Base-by-base conservation (phyloP, 176 grass and related monocot genomes). In the Melocanna baccifera region DNA sequence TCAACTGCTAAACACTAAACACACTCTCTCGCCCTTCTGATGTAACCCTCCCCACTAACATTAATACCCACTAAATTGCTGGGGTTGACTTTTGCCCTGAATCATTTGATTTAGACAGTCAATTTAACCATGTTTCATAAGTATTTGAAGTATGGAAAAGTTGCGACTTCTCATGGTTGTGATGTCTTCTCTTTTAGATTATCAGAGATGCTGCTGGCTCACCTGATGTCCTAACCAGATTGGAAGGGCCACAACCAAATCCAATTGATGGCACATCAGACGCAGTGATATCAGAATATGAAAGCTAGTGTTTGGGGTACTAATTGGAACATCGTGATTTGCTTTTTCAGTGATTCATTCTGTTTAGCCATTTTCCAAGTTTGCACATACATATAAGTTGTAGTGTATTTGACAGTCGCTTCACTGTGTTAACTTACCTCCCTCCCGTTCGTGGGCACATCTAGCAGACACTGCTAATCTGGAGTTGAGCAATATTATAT, bases 191-290 rank as follows among this genome's bases (percentile, higher is more conserved):
- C 43, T 71, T 90, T 55, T 55, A 98, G 95, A 98, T 98, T 76
- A 90, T 91, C 71, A 93, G 95, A 87, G 93, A 98, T 84, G 88
- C 92, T 51, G 82, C 83, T 72, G 95, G 95, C 85, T 89, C 92
- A 69, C 95, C 95, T 59, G 95, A 98, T 85, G 92, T 98, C 79
- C 88, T 98, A 62, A 98, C 92, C 56, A 95, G 86, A 77, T 73
- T 95, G 58, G 92, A 95, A 82, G 89, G 91, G 19, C 88, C 79
- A 36, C 81, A 81, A 7, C 70, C 86, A 40, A 73, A 43, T 25
- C 51, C 77, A 81, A 29, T 78, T 41, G 72, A 90, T 28, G 30
- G 76, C 16, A n/a, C 81, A 0, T 32, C 87, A 68, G 95, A 93
- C n/a, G 62, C 87, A 46, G 69, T 92, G 63, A 85, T 95, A n/a